Percentiles rank a stretch among this genome's conserved stretches.
Evolutionary conservation across 345 rosid species (phyloP).

Genomic region (Citrus hindsii): DNA sequence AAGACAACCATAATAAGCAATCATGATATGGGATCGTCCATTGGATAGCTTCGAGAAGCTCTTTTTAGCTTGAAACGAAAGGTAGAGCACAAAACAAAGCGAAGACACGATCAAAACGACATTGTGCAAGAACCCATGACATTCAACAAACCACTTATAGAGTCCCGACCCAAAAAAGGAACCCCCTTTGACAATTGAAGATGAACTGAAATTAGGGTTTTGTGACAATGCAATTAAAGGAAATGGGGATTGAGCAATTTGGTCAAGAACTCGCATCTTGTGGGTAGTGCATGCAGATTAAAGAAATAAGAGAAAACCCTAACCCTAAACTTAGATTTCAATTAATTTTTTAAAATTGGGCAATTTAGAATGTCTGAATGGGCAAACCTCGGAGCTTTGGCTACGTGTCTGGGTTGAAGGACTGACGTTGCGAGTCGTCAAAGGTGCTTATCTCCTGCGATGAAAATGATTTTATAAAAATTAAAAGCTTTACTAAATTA

Average conservation of each 20-base stretch:
- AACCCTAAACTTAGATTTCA: background rate
- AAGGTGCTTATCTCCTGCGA: too few relatives aligned
- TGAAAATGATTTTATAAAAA: background rate
- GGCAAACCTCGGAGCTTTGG: background rate
- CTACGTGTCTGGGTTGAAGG: background rate
- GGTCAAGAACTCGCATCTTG: constrained; percentile 28
- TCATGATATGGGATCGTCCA: constrained; percentile 83
- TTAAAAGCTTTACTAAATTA: too few relatives aligned
- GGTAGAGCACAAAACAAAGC: constrained; percentile 57
- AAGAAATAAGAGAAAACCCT: background rate
- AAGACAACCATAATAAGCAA: constrained; percentile 72
- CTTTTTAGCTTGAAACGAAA: constrained; percentile 68
- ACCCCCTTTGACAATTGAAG: constrained; percentile 22
- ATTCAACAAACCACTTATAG: constrained; percentile 62
- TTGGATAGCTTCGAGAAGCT: constrained; percentile 61
- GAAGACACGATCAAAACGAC: constrained; percentile 52
- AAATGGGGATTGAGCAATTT: constrained; percentile 26
- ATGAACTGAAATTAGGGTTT: constrained; percentile 27
- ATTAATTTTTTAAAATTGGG: background rate
- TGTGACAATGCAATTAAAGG: constrained; percentile 22
- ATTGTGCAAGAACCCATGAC: constrained; percentile 82
- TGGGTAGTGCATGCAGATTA: background rate
- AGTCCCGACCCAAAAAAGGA: constrained; percentile 17
- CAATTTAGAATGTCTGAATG: background rate
- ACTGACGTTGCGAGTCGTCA: too few relatives aligned